phyloP scores from a whole-genome alignment of 805 yeast genomes.

The Candida maesae region DNA sequence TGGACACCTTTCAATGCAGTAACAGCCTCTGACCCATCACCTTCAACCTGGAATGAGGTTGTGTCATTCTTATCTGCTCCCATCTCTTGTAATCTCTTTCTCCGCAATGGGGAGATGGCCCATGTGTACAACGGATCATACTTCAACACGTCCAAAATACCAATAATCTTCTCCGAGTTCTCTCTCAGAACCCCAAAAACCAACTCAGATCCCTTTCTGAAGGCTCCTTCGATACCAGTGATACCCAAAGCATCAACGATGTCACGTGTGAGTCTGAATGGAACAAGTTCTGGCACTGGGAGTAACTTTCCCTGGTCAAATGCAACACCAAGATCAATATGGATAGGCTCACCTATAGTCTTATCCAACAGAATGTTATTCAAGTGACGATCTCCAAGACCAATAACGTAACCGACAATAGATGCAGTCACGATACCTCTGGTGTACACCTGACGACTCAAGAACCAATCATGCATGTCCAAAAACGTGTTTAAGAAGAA shows the following conservation, averaged over 20 bases:
- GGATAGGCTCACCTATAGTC: conserved; percentile 86
- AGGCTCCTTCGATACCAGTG: conserved; percentile 78
- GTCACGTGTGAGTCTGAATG: conserved; percentile 88
- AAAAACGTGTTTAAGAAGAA: conserved; percentile 68
- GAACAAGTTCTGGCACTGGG: conserved; percentile 89
- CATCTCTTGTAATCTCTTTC: conserved; percentile 46
- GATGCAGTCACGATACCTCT: conserved; percentile 82
- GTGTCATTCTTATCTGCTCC: conserved; percentile 5
- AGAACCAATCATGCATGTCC: conserved; percentile 73
- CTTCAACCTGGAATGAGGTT: conserved; percentile 9
- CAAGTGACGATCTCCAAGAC: conserved; percentile 94
- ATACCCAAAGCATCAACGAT: conserved; percentile 91
- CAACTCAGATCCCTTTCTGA: conserved; percentile 67
- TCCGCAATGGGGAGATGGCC: conserved; percentile 76
- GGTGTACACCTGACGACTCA: conserved; percentile 57
- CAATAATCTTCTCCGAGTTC: conserved; percentile 65
- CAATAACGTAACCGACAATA: conserved; percentile 82
- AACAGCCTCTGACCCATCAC: conserved; percentile 55
- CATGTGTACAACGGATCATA: conserved; percentile 95
- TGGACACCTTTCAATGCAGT: conserved; percentile 72
- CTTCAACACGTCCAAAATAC: conserved; percentile 78
- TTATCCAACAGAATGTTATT: conserved; percentile 84
- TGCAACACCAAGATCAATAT: conserved; percentile 94
- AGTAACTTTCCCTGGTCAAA: conserved; percentile 88
- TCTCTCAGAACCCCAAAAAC: conserved; percentile 63